These are phyloP conservation scores for Fraxinus cuspidata DNA, from an alignment of 257 asterid genomes.

Conservation along the genomic window DNA sequence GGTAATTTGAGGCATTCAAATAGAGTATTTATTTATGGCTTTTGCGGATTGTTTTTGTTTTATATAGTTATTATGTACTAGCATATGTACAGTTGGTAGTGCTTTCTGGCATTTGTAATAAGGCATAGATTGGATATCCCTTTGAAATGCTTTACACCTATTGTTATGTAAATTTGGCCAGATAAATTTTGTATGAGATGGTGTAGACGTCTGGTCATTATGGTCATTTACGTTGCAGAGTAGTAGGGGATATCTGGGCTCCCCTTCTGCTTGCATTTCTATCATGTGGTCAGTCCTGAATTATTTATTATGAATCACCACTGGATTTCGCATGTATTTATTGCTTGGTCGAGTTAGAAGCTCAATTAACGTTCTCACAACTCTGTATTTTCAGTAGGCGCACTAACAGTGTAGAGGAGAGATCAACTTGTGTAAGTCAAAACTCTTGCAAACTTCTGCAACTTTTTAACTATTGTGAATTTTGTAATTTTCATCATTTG, in stretches of 20 bases:
- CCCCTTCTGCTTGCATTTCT: not conserved
- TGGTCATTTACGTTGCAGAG: not conserved
- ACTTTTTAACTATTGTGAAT: not conserved
- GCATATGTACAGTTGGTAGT: not conserved
- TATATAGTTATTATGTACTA: not conserved
- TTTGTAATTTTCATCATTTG: not conserved
- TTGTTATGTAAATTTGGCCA: not conserved
- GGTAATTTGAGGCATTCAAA: not conserved
- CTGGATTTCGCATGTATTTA: not conserved
- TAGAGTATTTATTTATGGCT: not conserved
- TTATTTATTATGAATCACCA: not conserved
- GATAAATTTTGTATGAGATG: not conserved
- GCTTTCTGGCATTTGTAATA: conserved; percentile 10
- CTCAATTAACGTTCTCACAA: too few species aligned
- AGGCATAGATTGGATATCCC: not conserved
- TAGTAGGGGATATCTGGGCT: not conserved
- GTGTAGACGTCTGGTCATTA: not conserved
- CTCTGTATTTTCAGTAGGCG: not conserved
- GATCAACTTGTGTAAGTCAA: not conserved
- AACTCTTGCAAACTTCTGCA: not conserved
- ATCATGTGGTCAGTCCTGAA: not conserved
- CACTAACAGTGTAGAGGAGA: not conserved
- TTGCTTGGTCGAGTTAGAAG: not conserved
- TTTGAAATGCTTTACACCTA: not conserved
- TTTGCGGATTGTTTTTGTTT: not conserved